Base-by-base conservation (phyloP, 2,329 filamentous ascomycete species). In the Juglanconis juglandina region DNA sequence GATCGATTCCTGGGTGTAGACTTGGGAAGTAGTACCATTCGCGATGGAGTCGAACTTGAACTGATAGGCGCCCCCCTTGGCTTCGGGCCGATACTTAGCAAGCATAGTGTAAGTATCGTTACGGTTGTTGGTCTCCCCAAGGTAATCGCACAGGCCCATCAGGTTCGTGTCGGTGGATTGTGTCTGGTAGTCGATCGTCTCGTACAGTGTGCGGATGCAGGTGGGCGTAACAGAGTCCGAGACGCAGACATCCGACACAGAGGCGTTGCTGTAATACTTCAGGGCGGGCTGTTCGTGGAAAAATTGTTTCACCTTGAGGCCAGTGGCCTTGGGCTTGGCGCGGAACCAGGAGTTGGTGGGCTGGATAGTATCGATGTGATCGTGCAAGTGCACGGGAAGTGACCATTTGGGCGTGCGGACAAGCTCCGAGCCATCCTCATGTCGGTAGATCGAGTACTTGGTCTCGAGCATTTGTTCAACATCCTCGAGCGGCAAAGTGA, bases 371-470 rank as follows among this genome's bases (percentile, higher is more conserved):
- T 81, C 75, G 65, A 81, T 75, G 61, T 73, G 64, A 13, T 56
- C 55, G 30, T 71, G 66, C 52, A 81, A 65, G 33, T 75, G 70
- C 14, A 77, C 73, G 1, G 71, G 71, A 4, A 87, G 77, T 48
- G 83, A 86, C 83, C 84, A 87, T 46, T 76, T 71, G 1, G 81
- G 78, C 0, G 84, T 77, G 48, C 84, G 79, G 14, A 81, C 75
- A 7, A 85, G 68, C 10, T 75, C 68, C 3, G 76, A 69, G n/a
- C 84, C 84, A 67, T 86, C 79, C 37, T 73, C 71, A 65, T 85
- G 82, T 68, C 80, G 72, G 70, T 80, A 87, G 3, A 72, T 59
- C 24, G 70, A 70, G 63, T 72, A 77, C 32, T 71, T 68, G 8
- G 80, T 78, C n/a, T 73, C 70, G 11, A 85, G 73, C 49, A 86